Evolutionary conservation across 768 basidiomycete genomes (phyloP), one percentile per base, ranked within the genome.

Genomic region (Serendipita sp.): DNA sequence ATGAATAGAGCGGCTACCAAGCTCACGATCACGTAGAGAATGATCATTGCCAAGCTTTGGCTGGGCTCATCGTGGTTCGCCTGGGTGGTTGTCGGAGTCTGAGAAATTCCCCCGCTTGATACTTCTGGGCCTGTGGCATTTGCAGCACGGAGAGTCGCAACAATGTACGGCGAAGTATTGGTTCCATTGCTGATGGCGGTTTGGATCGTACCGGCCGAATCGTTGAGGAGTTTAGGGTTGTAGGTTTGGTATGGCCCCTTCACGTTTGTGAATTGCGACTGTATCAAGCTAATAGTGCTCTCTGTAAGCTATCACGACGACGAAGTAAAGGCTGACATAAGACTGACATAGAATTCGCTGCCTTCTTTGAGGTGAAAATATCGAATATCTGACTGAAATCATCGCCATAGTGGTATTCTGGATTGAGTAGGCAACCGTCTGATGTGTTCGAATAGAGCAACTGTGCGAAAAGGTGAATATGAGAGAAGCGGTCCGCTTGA

Each of bases 1-100:
- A 85, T 83, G 75, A 96, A 94, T 24, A 93, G 77, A 30, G 83
- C 82, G 28, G 89, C 89, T 45, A 97, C 91, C 68, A 88, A 86
- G 3, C 90, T 93, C 0, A 91, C 92, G 69, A 95, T 91, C 2
- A 84, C 83, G 71, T 95, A 95, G 18, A 91, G 76, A 34, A 91
- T 79, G 64, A 91, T 86, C 92, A 95, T 94, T 0, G 92, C 89
- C 41, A 92, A 75, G 16, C 83, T 81, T 2, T 85, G 86, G 66
- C 79, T 80, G 47, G 60, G 68, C 28, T 65, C 68, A 60, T 62
- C 24, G 4, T 67, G 32, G 62, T 35, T 71, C 8, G 30, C 37
- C 24, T 15, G 18, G 10, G 58, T 35, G 15, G n/a, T 24, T 3
- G 65, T 24, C 16, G 5, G 15, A 34, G 63, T 8, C n/a, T 34